A percentile compares a stretch with the other conserved stretches of the same genome.
phyloP scores from a whole-genome alignment of 345 rosid genomes.

The rapeseed (Brassica napus) region Da-Ae NC_063441.1:4372001-4372500 shows the following conservation, averaged over 20 bases:
- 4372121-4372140: slow-evolving; percentile 78
- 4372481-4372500: slow-evolving; percentile 99
- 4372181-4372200: background rate
- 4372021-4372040: slow-evolving; percentile 5
- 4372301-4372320: background rate
- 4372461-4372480: slow-evolving; percentile 52
- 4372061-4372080: slow-evolving; percentile 4
- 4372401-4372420: background rate
- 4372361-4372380: background rate
- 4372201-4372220: background rate
- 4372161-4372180: slow-evolving; percentile 54
- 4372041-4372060: background rate
- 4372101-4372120: slow-evolving; percentile 92
- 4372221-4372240: background rate
- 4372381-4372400: background rate
- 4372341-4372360: background rate
- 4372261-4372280: background rate
- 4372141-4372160: slow-evolving; percentile 71
- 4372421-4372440: background rate
- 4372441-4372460: background rate
- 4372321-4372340: background rate
- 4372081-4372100: slow-evolving; percentile 85
- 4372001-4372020: background rate
- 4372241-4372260: background rate
- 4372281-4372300: background rate